Base-by-base conservation (phyloP, 106 monocot species). In the Dactylorhiza incarnata region DNA sequence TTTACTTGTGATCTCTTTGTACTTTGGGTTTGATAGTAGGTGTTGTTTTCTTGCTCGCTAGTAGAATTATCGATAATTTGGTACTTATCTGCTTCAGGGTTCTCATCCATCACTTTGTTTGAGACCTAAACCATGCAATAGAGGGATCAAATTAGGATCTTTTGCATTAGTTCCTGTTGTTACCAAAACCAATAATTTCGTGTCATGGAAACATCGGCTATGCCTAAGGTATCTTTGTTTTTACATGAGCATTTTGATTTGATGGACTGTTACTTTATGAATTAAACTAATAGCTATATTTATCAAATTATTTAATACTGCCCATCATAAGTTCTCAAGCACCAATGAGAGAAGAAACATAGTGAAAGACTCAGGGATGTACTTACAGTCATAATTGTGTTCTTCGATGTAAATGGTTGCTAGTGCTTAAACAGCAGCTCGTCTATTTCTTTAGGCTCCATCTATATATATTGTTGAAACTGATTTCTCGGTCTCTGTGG, bases 211-310 rank as follows among this genome's bases (percentile, higher is more conserved):
- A 49, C 23, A 48, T 10, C 19, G 49, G 72, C 44, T 49, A 19
- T 72, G 20, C 48, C 72, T 49, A 20, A 72, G 72, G 72, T 72
- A 72, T 22, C 7, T 72, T 70, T 70, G 25, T 46, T 72, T 72
- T 25, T 69, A 69, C 69, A 46, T 65, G 29, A 69, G 45, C 45
- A 69, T 69, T 69, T 69, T 69, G 43, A 69, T 44, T 69, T 66
- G 29, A 26, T 66, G 37, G 66, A 46, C 45, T 46, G 17, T 9
- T 29, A 9, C 19, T 37, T 65, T 29, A 65, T 65, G 12, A 65
- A 63, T 65, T 1, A 65, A 63, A 12, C 19, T 10, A 65, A 5
- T 22, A n/a, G n/a, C n/a, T n/a, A n/a, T n/a, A n/a, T n/a, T n/a
- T n/a, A n/a, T n/a, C n/a, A n/a, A n/a, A n/a, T n/a, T n/a, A n/a